Base-by-base conservation (phyloP, 768 basidiomycete genomes). In the Naematelia aurantialba region DNA sequence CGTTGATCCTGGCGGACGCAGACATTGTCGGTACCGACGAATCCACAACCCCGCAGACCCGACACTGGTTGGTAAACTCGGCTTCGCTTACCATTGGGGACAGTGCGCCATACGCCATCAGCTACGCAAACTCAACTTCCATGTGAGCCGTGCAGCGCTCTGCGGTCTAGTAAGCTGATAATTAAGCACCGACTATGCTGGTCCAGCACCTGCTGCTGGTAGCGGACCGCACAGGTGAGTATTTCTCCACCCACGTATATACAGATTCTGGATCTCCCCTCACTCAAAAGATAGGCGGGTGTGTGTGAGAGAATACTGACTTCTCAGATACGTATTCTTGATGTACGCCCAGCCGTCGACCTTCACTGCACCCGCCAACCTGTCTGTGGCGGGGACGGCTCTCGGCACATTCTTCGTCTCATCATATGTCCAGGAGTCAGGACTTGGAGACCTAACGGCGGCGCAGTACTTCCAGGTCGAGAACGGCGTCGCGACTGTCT, bases 1-100 rank as follows among this genome's bases (percentile, higher is more conserved):
- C 88, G 24, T 72, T 90, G 31, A 80, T 83, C 52, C 87, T 91
- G 87, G 82, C 85, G 27, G 89, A 91, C 67, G 87, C 87, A 12
- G 85, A 84, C 59, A 70, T 82, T 22, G 85, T 86, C 34, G 88
- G 88, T 39, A 78, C 82, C 49, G 81, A 86, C 63, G 78, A 84
- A 55, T 75, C 81, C 34, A 76, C 79, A 50, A 61, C 58, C 26
- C 46, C 59, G 5, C 66, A 74, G 64, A 88, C 84, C 51, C 82
- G 87, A 55, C 89, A 90, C 79, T 91, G 88, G 89, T 83, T 91
- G 49, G 83, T 85, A 60, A 89, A 89, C 73, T 80, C 81, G 22
- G 87, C 83, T 46, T 55, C 58, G 30, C 54, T 77, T 51, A 45
- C 29, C 24, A 21, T 44, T 17, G 57, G 68, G 44, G 29, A 55